Conservation (phyloP, 768 basidiomycete genomes). For the Rhizopogon vulgaris region DNA sequence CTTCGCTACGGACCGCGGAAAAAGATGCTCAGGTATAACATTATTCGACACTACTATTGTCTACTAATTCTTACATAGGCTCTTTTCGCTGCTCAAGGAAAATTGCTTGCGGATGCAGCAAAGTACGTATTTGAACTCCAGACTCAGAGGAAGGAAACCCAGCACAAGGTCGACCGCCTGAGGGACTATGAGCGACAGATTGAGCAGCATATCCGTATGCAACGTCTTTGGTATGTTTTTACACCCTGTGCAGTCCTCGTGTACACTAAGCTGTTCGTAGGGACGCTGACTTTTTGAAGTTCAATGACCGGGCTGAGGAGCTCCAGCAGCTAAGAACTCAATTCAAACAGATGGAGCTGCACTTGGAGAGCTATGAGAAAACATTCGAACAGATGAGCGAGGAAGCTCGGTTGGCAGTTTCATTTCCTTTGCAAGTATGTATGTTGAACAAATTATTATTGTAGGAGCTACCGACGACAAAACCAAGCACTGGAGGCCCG, state of each 20-base stretch:
- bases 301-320: constrained; percentile 57
- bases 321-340: constrained; percentile 49
- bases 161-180: constrained; percentile 76
- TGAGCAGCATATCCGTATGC: constrained; percentile 70
- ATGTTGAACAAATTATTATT: neutral
- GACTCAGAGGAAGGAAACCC: constrained; percentile 70
- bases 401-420: constrained; percentile 43
- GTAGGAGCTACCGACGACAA: constrained; percentile 51
- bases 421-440: neutral
- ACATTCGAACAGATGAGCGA: constrained; percentile 51
- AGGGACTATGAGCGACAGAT: constrained; percentile 86
- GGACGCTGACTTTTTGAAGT: constrained; percentile 69
- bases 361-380: constrained; percentile 52
- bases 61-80: constrained; percentile 35
- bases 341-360: constrained; percentile 62
- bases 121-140: constrained; percentile 64
- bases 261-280: constrained; percentile 30
- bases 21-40: constrained; percentile 56
- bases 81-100: constrained; percentile 61
- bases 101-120: constrained; percentile 62
- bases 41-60: neutral
- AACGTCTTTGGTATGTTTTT: constrained; percentile 65
- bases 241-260: neutral
- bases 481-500: constrained; percentile 59
- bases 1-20: constrained; percentile 59